Base-by-base conservation (phyloP, 805 yeast species). In the Ogataea chonburiensis region DNA sequence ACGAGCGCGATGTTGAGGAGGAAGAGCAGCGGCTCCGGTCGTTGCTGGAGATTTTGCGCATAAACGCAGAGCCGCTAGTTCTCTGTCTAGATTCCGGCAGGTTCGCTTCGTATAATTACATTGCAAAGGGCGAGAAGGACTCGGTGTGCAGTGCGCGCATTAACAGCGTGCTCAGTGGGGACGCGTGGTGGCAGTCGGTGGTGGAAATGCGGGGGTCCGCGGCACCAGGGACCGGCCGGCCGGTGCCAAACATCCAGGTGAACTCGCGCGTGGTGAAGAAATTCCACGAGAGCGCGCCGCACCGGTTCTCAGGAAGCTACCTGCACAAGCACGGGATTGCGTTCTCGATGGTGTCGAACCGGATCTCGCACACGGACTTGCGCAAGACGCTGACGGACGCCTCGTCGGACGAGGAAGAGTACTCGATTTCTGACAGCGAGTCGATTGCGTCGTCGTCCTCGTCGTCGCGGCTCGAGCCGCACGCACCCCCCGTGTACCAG, bases 141-240 rank as follows among this genome's bases (percentile, higher is more conserved):
- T 28, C 54, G 0, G 40, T 36, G 3, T 59, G 53, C 21, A 51
- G 65, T 15, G 71, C 69, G 2, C 67, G 64, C 17, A 75, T 88
- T 7, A 73, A 81, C 31, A 45, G 52, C 10, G 56, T 66, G 0
- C 60, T 91, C 31, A 64, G 64, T 15, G 63, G 68, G n/a, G 89
- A 84, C 38, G 81, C 77, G 34, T 91, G 98, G 97, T 93, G 96
- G 96, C 63, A 63, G 28, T 81, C 81, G 38, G 63, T 87, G 35
- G 64, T 68, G 23, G 75, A 70, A 28, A 79, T 84, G 0, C 71
- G 96, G 39, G 48, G 30, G 3, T 18, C 40, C 8, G 29, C 40
- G 3, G 25, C 19, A 1, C 26, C 22, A 16, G n/a, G 35, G n/a
- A 17, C 31, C n/a, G 11, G 36, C 2, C 23, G 28, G 10, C 43